Evolutionary conservation across 1,139 yeast species (phyloP), one percentile per base, ranked within the genome.

Genomic region (Kodamaea suecica): DNA sequence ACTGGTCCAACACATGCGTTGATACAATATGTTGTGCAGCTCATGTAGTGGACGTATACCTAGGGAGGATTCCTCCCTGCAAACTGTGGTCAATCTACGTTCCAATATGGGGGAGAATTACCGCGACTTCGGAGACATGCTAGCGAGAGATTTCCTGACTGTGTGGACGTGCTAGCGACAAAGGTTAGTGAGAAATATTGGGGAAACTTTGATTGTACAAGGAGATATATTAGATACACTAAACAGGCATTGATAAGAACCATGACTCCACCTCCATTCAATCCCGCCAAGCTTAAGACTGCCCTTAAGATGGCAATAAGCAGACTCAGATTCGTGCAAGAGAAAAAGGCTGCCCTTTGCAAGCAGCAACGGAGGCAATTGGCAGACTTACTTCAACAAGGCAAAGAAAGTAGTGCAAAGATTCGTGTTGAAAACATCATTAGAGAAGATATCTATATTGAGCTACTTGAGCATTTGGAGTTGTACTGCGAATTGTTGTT

Each of bases 391-490:
- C 63, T 88, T 35, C 65, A 71, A 4, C 71, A 67, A 31, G 88
- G 90, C 4, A 86, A 85, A 53, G 92, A 86, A 45, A 80, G 83
- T 37, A 84, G 90, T 50, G 96, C 96, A 14, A 74, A 76, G 40
- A 87, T 88, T 40, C 64, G 95, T 35, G 95, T 87, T 3, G 96
- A 88, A 49, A 84, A 85, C 50, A 76, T 88, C 39, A 85, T 90
- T 17, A 73, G 92, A 23, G 95, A 86, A 48, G 97, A 90, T 53
- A 78, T 86, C 31, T 79, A 83, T 50, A 76, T 85, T 15, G 97
- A 90, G 57, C 63, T 90, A 15, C 67, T 87, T 38, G 97, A 90
- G 57, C 75, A 76, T 31, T 61, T 88, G 33, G 95, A 87, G 57
- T 66, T 90, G 17, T 86, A 87, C 55, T 84, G 96, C 53, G 96